Conservation (phyloP, 345 rosid genomes). For the Eucalyptus pauciflora region DNA sequence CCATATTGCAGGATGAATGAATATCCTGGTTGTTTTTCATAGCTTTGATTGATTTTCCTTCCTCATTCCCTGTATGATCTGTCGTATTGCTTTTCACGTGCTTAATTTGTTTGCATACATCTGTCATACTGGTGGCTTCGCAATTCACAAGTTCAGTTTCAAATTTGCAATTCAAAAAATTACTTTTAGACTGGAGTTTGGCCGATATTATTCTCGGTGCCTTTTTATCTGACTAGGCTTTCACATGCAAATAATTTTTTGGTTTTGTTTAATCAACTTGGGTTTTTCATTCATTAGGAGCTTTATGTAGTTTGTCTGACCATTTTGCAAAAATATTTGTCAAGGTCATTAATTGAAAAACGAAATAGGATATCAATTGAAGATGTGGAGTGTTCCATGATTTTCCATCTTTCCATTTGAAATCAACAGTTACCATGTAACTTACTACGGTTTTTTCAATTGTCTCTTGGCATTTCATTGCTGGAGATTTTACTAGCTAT, state of each 20-base stretch:
- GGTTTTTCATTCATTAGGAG: neutral
- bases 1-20: neutral
- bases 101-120: neutral
- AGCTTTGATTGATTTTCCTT: neutral
- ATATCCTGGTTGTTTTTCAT: neutral
- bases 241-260: neutral
- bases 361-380: neutral
- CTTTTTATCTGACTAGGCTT: neutral
- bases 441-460: neutral
- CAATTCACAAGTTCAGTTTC: neutral
- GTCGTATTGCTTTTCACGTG: neutral
- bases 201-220: neutral
- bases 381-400: neutral
- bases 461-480: neutral
- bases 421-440: neutral
- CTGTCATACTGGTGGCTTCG: neutral
- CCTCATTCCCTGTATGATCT: neutral
- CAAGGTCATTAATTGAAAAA: neutral
- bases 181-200: neutral
- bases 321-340: neutral
- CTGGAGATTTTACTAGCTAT: neutral
- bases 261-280: neutral
- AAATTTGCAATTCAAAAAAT: neutral
- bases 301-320: neutral
- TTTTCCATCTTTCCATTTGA: neutral